Base-by-base conservation (phyloP, 768 basidiomycete genomes). In the Termitomyces sp. region DNA sequence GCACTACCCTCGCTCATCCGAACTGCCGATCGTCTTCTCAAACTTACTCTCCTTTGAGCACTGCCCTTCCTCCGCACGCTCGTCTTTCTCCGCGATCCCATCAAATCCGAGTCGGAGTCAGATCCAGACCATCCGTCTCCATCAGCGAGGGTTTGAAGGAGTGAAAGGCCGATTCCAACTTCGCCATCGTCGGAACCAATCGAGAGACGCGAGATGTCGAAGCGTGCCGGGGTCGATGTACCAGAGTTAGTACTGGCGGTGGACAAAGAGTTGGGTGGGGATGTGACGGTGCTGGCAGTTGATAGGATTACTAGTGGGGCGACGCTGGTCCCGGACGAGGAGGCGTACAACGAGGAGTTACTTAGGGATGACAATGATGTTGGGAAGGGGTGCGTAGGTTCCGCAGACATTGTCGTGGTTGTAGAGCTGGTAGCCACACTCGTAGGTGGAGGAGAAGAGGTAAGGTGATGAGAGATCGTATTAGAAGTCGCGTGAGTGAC, bases 121-220 rank as follows among this genome's bases (percentile, higher is more conserved):
- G 64, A 65, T 50, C 69, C 73, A 1, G 65, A 65, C 52, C 60
- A 62, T 6, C 65, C 70, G 0, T 68, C 76, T 13, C 65, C 71
- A 3, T 72, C 65, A 40, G 72, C 69, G 64, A 82, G 68, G 41
- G 76, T 77, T 61, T 83, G 81, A 53, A 91, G 70, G 54, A 90
- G 70, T 2, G 84, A 84, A 35, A 90, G 70, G 1, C 89, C 89
- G 38, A 91, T 90, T 0, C 85, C 89, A 1, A 80, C 73, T 51
- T 83, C 81, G 3, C 82, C 86, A 57, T 87, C 86, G 2, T 52
- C 51, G 4, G 36, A 40, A 38, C 10, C 26, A 1, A 52, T 6
- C n/a, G 51, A 52, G 9, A 52, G 51, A 18, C 51, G 51, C 11
- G 51, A 36, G 22, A 14, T 26, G 11, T 38, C 13, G 59, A 62